Percentiles rank a stretch among this genome's conserved stretches.
These are phyloP conservation scores for Cryoendolithus antarcticus DNA, from an alignment of 2,329 filamentous ascomycete species.

Conservation along the genomic window DNA sequence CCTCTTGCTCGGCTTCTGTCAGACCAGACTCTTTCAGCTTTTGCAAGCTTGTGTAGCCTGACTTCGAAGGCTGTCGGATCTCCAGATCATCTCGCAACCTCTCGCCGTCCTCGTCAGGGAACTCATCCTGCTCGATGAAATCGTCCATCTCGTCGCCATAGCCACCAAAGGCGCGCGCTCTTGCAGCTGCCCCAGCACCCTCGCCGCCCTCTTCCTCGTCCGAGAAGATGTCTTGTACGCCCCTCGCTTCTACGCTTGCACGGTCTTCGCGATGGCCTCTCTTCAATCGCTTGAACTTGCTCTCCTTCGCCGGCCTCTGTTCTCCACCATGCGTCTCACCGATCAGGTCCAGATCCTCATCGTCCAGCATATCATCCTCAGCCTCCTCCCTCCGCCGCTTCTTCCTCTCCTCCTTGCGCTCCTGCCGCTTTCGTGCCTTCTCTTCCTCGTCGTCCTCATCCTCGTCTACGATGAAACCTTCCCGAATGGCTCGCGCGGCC, in stretches of 20 bases:
- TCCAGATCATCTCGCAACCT: constrained; percentile 75
- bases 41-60: constrained; percentile 58
- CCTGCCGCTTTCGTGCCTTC: constrained; percentile 49
- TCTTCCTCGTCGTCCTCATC: constrained; percentile 63
- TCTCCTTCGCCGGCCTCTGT: constrained; percentile 55
- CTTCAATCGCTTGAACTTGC: constrained; percentile 93
- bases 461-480: constrained; percentile 93
- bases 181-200: constrained; percentile 31
- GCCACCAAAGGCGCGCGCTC: constrained; percentile 25
- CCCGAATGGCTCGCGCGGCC: constrained; percentile 62
- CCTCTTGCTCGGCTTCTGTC: constrained; percentile 84
- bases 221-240: constrained; percentile 85
- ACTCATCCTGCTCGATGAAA: constrained; percentile 94
- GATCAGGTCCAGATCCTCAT: constrained; percentile 92
- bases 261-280: constrained; percentile 70
- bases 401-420: constrained; percentile 50
- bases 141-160: constrained; percentile 70
- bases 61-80: constrained; percentile 67
- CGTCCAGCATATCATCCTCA: constrained; percentile 75
- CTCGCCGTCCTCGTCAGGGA: constrained; percentile 69
- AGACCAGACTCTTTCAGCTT: constrained; percentile 54
- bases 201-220: constrained; percentile 73
- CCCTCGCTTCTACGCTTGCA: constrained; percentile 49
- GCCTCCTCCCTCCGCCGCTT: constrained; percentile 65
- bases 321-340: constrained; percentile 66